Evolutionary conservation across 306 rosid genomes (phyloP), one percentile per base, ranked within the genome.

Genomic region (Pterocarpus macrocarpus): DNA sequence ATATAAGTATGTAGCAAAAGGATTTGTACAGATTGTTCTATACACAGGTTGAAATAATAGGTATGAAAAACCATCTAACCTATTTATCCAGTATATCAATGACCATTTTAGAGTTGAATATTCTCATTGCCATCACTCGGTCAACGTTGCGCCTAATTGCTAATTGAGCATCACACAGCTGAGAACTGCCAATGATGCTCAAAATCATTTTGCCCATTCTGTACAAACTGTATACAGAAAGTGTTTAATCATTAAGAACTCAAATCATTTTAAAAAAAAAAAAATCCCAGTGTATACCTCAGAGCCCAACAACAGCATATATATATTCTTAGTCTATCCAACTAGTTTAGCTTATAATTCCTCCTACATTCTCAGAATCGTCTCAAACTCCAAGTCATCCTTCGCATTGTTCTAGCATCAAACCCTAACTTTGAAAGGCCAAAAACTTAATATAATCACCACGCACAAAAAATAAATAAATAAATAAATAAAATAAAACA

Each of bases 301-400:
- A 22, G 28, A 17, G 22, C 22, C 52, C 52, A 16, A 17, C 17
- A 38, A 58, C 17, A 36, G 5, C 15, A 61, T 47, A 49, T 1
- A 64, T 2, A 76, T 2, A 64, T 76, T 8, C 47, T 33, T 17
- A 17, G 63, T 76, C 71, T 10, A 1, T 32, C 62, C 49, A 47
- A 47, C 38, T 11, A 33, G 49, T 76, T 64, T 17, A 64, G 22
- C 2, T 32, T 34, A 63, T 16, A 49, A 3, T 8, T 8, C 35
- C 55, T 41, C 55, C 52, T 67, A n/a, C 17, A 35, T 67, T 67
- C 35, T 67, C 36, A 15, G 35, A 43, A 49, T 30, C 56, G 16
- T 66, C 41, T 15, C 64, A 69, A 71, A 34, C 64, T 33, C 16
- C 53, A 80, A 4, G 22, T 3, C 55, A 50, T 62, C 36, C 65